Conservation (phyloP, 2,329 filamentous ascomycete species). For the Metarhizium rileyi region DNA sequence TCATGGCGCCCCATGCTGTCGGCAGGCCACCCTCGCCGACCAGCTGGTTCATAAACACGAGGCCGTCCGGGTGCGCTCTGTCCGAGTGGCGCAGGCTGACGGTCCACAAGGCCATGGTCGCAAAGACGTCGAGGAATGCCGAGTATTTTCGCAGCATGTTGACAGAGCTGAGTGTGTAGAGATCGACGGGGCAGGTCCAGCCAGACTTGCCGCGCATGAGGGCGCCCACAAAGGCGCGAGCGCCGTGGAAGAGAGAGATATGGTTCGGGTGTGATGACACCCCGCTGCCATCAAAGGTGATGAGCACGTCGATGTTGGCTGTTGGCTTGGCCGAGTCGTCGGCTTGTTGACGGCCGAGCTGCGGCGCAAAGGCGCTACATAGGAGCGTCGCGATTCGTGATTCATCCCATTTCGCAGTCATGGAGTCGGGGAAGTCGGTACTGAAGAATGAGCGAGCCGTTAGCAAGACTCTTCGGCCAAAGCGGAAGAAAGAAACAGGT, state of each 20-base stretch:
- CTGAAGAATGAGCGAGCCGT: slow-evolving; percentile 6
- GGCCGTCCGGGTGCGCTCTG: slow-evolving; percentile 36
- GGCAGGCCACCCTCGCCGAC: slow-evolving; percentile 43
- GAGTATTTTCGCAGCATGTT: slow-evolving; percentile 71
- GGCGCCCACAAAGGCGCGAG: slow-evolving; percentile 57
- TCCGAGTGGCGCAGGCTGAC: slow-evolving; percentile 28
- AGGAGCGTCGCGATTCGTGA: slow-evolving; percentile 61
- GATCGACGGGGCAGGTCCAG: slow-evolving; percentile 62
- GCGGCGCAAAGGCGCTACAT: slow-evolving; percentile 62
- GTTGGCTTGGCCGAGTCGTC: slow-evolving; percentile 26
- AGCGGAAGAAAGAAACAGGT: too few relatives aligned
- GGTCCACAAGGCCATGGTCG: slow-evolving; percentile 53
- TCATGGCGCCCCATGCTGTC: slow-evolving; percentile 77
- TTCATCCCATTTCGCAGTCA: slow-evolving; percentile 69
- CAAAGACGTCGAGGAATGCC: slow-evolving; percentile 63
- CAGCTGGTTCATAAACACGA: slow-evolving; percentile 65
- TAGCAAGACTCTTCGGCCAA: too few relatives aligned
- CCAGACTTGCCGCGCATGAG: slow-evolving; percentile 56
- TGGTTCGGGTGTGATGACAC: slow-evolving; percentile 91
- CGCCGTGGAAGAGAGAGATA: slow-evolving; percentile 77
- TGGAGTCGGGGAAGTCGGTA: slow-evolving; percentile 76
- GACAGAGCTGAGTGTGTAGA: slow-evolving; percentile 77
- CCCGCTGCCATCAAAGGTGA: slow-evolving; percentile 82
- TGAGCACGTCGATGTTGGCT: slow-evolving; percentile 63
- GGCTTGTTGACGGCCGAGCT: slow-evolving; percentile 32